Percentiles rank a stretch among this genome's conserved stretches.
phyloP scores from a whole-genome alignment of 2,329 filamentous ascomycete genomes.

The Magnaporthiopsis poae region DNA sequence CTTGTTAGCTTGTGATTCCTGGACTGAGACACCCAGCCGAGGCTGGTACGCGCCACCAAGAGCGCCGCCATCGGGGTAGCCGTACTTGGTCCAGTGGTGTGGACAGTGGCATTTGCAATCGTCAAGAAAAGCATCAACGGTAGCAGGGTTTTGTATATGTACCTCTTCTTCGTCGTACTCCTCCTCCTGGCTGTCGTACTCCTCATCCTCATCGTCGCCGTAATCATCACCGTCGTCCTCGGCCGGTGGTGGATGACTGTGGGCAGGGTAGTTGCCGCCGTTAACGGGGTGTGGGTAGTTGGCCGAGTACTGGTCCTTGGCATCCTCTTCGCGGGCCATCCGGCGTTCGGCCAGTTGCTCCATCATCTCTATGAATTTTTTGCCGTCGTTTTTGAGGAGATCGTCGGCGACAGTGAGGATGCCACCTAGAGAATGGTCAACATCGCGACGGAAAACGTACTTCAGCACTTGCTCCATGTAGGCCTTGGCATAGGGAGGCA shows the following conservation, averaged over 20 bases:
- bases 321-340: constrained; percentile 93
- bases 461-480: constrained; percentile 10
- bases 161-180: constrained; percentile 74
- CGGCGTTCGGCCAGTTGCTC: constrained; percentile 93
- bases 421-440: constrained; percentile 55
- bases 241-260: constrained; percentile 61
- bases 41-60: neutral
- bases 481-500: constrained; percentile 25
- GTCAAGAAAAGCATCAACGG: neutral
- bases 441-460: constrained; percentile 20
- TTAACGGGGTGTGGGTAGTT: constrained; percentile 41
- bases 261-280: constrained; percentile 47
- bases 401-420: constrained; percentile 98
- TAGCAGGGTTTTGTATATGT: constrained; percentile 17
- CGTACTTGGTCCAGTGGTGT: constrained; percentile 2
- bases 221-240: constrained; percentile 42
- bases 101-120: constrained; percentile 6
- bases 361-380: constrained; percentile 99
- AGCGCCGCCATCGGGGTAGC: neutral
- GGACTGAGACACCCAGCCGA: neutral
- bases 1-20: constrained; percentile 23
- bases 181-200: constrained; percentile 54
- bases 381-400: constrained; percentile 94
- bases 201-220: constrained; percentile 46
- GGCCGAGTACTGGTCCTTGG: constrained; percentile 54